Base-by-base conservation (phyloP, 192 early-diverging fungal genomes). In the Coemansia furcata region DNA sequence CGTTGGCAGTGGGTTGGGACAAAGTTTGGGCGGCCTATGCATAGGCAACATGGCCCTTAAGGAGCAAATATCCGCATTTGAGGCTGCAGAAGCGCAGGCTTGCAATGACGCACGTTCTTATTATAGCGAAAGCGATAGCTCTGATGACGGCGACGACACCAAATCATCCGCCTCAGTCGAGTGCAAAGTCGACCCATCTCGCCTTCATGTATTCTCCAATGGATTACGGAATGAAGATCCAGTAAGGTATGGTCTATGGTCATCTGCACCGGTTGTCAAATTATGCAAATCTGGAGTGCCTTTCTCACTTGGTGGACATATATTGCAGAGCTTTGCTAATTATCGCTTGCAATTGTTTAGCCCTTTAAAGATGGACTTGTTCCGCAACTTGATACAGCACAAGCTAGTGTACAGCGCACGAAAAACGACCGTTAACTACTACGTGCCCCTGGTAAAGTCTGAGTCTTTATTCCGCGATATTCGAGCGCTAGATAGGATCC, bases 381-480 rank as follows among this genome's bases (percentile, higher is more conserved):
- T 74, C 38, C 70, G 63, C 39, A 69, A 66, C 23, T 55, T 74
- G 21, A 63, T 71, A 9, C 72, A 68, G 49, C 66, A 68, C 63
- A 67, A 71, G 37, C 58, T 72, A 49, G 68, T 54, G 9, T 62
- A 67, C 19, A 67, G 67, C 14, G 26, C 50, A 14, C 33, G 43
- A 12, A 70, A 68, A 2, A 29, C 46, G 7, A 67, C 38, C 17
- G n/a, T 46, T 7, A 65, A 71, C 42, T 72, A 75, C 38, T 73
- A 69, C 37, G 7, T 69, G 2, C 75, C 77, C 1, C 47, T 84
- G 14, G 23, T 33, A 32, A 76, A 67, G 52, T 71, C 74, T 7
- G 74, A 76, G 26, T 46, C 52, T 12, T 46, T 78, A 3, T 62
- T 62, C 11, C 73, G 82, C 2, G 81, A 83, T 33, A 62, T 83